phyloP scores from a whole-genome alignment of 805 yeast genomes.

The Yarrowia keelungensis region DNA sequence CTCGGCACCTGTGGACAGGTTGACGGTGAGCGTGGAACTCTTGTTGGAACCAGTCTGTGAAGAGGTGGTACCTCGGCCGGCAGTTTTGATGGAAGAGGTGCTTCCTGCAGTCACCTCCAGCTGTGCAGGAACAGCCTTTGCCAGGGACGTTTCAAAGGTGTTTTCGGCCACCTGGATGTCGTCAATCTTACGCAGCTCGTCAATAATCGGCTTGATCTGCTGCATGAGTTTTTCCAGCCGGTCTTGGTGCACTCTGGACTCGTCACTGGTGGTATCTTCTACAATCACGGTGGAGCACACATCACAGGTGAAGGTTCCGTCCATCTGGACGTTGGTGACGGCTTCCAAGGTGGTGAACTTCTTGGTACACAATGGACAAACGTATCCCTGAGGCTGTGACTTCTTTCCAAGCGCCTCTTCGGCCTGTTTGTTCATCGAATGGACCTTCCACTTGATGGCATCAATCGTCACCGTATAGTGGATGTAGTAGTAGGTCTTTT shows the following conservation, averaged over 20 bases:
- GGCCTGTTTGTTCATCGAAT: conserved; percentile 76
- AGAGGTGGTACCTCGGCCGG: conserved; percentile 40
- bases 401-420: conserved; percentile 84
- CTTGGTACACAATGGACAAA: conserved; percentile 84
- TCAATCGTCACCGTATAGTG: conserved; percentile 94
- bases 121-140: conserved; percentile 79
- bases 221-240: conserved; percentile 83
- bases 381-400: conserved; percentile 91
- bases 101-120: conserved; percentile 41
- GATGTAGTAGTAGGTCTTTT: conserved; percentile 82
- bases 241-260: conserved; percentile 80
- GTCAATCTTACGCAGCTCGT: conserved; percentile 80
- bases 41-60: conserved; percentile 39
- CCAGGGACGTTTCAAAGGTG: conserved; percentile 83
- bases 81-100: conserved; percentile 40
- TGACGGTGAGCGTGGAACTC: conserved; percentile 72
- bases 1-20: conserved; percentile 84
- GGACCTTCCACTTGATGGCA: conserved; percentile 95
- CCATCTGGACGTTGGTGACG: conserved; percentile 78
- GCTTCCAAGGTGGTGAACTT: conserved; percentile 89
- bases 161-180: conserved; percentile 83
- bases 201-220: conserved; percentile 87
- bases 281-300: conserved; percentile 76
- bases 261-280: conserved; percentile 88
- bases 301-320: conserved; percentile 81